Conservation (phyloP, 306 rosid species). For the Luffa acutangula region DNA sequence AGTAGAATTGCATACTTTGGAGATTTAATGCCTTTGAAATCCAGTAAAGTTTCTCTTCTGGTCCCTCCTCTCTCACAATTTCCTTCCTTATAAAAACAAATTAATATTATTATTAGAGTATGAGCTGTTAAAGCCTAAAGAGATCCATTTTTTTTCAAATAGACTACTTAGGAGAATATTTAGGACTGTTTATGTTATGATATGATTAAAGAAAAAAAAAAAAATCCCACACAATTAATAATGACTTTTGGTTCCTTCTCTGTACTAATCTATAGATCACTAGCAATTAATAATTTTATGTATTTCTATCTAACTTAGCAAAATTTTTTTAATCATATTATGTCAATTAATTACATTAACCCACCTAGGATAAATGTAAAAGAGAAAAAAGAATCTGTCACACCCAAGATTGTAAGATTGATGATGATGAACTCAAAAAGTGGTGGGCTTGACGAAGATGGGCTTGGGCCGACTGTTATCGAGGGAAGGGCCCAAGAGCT, state of each 20-base stretch:
- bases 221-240: not conserved
- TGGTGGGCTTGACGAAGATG: not conserved
- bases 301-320: not conserved
- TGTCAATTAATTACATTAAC: not conserved
- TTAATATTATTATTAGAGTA: not conserved
- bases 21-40: constrained; percentile 9
- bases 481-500: not conserved
- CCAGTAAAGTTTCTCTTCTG: constrained; percentile 8
- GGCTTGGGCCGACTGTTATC: not conserved
- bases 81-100: not conserved
- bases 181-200: not conserved
- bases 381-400: not conserved
- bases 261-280: not conserved
- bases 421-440: not conserved
- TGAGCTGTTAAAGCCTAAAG: constrained; percentile 10
- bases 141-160: not conserved
- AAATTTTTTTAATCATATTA: not conserved
- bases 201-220: not conserved
- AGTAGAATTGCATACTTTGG: constrained; percentile 49
- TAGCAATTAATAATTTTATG: not conserved
- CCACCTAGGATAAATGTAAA: not conserved
- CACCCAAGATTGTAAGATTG: not conserved
- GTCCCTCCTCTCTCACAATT: constrained; percentile 5
- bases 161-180: constrained; percentile 1
- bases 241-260: not conserved